Evolutionary conservation across 2,329 filamentous ascomycete species (phyloP).

Genomic region (Rhytidhysteron rufulum): DNA sequence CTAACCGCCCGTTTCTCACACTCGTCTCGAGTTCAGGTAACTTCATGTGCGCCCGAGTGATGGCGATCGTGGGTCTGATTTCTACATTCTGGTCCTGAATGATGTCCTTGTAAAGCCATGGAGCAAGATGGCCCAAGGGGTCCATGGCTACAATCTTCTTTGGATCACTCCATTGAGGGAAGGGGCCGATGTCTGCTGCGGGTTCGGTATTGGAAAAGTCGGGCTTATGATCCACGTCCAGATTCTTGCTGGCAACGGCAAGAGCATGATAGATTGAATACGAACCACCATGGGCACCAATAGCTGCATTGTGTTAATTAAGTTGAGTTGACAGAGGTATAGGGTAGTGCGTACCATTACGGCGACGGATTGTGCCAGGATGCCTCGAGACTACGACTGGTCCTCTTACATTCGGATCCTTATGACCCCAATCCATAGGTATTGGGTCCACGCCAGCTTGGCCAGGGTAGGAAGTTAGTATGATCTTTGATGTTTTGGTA

Average conservation of each 20-base stretch:
- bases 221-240: conserved; percentile 75
- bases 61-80: conserved; percentile 83
- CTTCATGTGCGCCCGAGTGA: conserved; percentile 93
- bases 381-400: conserved; percentile 83
- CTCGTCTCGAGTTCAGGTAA: conserved; percentile 91
- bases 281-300: conserved; percentile 77
- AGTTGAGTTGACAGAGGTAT: conserved; percentile 1
- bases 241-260: conserved; percentile 85
- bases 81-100: conserved; percentile 78
- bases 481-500: conserved; percentile 57
- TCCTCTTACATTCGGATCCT: conserved; percentile 70
- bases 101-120: conserved; percentile 76
- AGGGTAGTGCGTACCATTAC: conserved; percentile 61
- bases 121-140: conserved; percentile 81
- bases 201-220: conserved; percentile 86
- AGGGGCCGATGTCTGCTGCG: conserved; percentile 82
- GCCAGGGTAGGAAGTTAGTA: conserved; percentile 82
- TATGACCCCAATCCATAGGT: conserved; percentile 79
- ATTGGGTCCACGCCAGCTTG: conserved; percentile 94
- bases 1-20: conserved; percentile 71
- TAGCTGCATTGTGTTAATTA: conserved; percentile 42
- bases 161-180: conserved; percentile 81
- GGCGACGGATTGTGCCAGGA: conserved; percentile 69
- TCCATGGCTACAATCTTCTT: conserved; percentile 99
- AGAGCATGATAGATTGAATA: conserved; percentile 96